A percentile compares a stretch with the other conserved stretches of the same genome.
These are phyloP conservation scores for Pleurotus cornucopiae DNA, from an alignment of 768 basidiomycete species.

Conservation along the genomic window DNA sequence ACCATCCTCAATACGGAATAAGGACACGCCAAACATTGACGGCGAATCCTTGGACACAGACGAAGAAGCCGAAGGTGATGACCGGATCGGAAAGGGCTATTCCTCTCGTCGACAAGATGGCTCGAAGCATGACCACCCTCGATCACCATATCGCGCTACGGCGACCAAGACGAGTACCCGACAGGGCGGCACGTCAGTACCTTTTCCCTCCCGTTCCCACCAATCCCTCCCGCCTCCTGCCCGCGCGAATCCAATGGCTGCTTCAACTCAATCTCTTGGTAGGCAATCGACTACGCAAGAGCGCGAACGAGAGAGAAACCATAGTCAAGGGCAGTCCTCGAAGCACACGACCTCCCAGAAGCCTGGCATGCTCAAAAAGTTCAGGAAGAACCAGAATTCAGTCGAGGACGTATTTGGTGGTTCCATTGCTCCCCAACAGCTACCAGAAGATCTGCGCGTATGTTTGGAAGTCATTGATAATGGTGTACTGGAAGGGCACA, in stretches of 20 bases:
- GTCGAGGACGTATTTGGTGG: constrained; percentile 44
- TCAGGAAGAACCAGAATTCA: constrained; percentile 61
- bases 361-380: constrained; percentile 60
- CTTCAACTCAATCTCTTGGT: constrained; percentile 74
- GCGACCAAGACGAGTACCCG: constrained; percentile 35
- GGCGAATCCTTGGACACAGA: constrained; percentile 67
- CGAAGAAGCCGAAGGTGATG: constrained; percentile 62
- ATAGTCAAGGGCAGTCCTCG: constrained; percentile 40
- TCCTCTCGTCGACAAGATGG: constrained; percentile 25
- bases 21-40: constrained; percentile 65
- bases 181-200: constrained; percentile 43
- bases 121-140: constrained; percentile 64
- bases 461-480: constrained; percentile 85
- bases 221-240: constrained; percentile 70
- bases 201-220: constrained; percentile 79
- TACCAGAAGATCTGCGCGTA: constrained; percentile 84
- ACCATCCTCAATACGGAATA: constrained; percentile 34
- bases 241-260: constrained; percentile 44
- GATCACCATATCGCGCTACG: constrained; percentile 68
- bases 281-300: constrained; percentile 58
- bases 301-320: constrained; percentile 44
- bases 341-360: constrained; percentile 25
- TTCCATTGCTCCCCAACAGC: constrained; percentile 66
- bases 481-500: constrained; percentile 87
- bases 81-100: constrained; percentile 46